Evolutionary conservation across 352 stramenopile species (phyloP).

Genomic region (Globisporangium acanthophoron): DNA sequence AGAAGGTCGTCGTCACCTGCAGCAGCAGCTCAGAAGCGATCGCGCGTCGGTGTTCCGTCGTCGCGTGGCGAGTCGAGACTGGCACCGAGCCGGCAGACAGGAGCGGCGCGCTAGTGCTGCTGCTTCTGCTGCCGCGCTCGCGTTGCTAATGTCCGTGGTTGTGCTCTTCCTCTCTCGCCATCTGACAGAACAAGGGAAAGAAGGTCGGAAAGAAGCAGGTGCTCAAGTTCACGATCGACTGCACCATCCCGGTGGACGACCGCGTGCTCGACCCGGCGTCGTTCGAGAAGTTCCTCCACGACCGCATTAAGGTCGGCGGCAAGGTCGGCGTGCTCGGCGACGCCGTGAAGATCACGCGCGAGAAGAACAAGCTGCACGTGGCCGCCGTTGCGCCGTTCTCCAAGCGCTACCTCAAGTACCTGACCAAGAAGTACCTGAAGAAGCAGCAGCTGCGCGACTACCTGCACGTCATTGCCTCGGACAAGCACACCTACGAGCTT

Average conservation of each 20-base stretch:
- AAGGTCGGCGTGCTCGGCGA: slow-evolving; percentile 97
- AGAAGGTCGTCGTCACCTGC: slow-evolving; percentile 6
- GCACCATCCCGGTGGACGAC: slow-evolving; percentile 97
- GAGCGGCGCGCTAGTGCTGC: neutral
- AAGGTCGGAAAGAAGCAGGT: slow-evolving; percentile 88
- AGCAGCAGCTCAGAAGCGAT: neutral
- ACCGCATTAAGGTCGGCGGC: slow-evolving; percentile 99
- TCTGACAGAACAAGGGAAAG: slow-evolving; percentile 70
- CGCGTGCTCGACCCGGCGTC: slow-evolving; percentile 98
- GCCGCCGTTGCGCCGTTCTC: slow-evolving; percentile 93
- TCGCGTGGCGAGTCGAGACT: neutral
- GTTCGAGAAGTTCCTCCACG: slow-evolving; percentile 99
- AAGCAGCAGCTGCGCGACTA: slow-evolving; percentile 99
- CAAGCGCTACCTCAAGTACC: slow-evolving; percentile 99
- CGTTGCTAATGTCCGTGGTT: slow-evolving; percentile 9
- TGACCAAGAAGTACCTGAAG: slow-evolving; percentile 99
- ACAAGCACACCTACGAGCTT: slow-evolving; percentile 99
- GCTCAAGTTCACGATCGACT: slow-evolving; percentile 93
- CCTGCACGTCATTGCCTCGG: slow-evolving; percentile 97
- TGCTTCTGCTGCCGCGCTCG: neutral
- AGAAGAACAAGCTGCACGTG: slow-evolving; percentile 97
- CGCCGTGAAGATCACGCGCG: slow-evolving; percentile 92
- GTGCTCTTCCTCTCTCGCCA: neutral
- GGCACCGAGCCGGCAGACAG: neutral
- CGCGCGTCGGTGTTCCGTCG: neutral